Conservation (phyloP, 1,284 basidiomycete species). For the Lignosus rhinocerotis region DNA sequence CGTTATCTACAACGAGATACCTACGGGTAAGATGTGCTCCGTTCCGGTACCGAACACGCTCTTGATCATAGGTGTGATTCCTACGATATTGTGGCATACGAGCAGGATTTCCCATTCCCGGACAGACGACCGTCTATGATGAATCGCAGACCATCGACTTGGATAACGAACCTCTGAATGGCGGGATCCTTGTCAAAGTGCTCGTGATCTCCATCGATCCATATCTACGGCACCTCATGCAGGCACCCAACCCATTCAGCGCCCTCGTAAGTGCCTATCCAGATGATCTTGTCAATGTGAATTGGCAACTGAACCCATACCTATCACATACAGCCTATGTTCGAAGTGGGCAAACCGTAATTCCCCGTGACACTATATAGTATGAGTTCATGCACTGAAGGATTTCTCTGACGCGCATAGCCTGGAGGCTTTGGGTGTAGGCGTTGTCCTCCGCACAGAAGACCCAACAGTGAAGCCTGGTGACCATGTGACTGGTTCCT, state of each 20-base stretch:
- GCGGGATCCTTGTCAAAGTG: conserved; percentile 52
- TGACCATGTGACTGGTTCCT: conserved; percentile 42
- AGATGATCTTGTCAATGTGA: not conserved
- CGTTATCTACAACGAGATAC: too few species aligned
- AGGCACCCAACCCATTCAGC: conserved; percentile 16
- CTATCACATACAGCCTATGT: conserved; percentile 1
- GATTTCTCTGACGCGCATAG: conserved; percentile 15
- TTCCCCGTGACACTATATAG: not conserved
- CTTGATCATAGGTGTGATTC: too few species aligned
- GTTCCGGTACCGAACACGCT: too few species aligned
- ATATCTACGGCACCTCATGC: conserved; percentile 44
- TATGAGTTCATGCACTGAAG: not conserved
- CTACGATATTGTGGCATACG: too few species aligned
- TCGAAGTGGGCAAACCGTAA: conserved; percentile 13
- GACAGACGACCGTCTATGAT: conserved; percentile 43
- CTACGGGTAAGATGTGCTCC: too few species aligned
- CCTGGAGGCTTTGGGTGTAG: conserved; percentile 35
- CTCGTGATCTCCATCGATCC: conserved; percentile 50
- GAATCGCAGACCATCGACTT: conserved; percentile 48
- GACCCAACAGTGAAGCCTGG: conserved; percentile 37
- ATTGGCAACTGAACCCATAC: too few species aligned
- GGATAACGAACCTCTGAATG: conserved; percentile 48
- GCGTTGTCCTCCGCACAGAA: conserved; percentile 47
- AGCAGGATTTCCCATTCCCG: not conserved
- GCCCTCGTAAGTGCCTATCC: not conserved